A percentile compares a stretch with the other conserved stretches of the same genome.
These are phyloP conservation scores for Saturnispora diversa DNA, from an alignment of 805 yeast genomes.

Conservation along the genomic window DNA sequence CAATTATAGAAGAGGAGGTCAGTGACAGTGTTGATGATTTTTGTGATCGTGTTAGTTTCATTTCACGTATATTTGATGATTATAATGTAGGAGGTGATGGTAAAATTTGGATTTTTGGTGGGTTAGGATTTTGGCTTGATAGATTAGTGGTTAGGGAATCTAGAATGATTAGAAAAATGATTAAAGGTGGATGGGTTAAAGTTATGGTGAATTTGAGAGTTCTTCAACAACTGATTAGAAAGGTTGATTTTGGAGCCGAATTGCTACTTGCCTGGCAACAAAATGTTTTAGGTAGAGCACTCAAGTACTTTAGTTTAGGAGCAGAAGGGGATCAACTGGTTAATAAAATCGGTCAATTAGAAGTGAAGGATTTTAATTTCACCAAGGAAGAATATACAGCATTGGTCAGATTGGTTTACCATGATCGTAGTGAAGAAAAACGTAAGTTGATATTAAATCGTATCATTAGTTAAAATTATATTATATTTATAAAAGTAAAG, in stretches of 20 bases:
- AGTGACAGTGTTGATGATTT: conserved; percentile 14
- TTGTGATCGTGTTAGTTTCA: conserved; percentile 14
- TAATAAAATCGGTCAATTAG: conserved; percentile 5
- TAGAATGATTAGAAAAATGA: conserved; percentile 40
- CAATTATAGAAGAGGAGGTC: conserved; percentile 11
- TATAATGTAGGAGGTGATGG: conserved; percentile 8
- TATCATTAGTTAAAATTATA: conserved; percentile 7
- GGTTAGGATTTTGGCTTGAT: conserved; percentile 32
- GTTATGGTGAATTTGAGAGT: conserved; percentile 55
- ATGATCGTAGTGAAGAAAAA: conserved; percentile 26
- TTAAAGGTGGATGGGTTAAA: conserved; percentile 51
- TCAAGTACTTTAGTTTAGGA: conserved; percentile 45
- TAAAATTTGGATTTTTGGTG: conserved; percentile 14
- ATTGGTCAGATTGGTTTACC: conserved; percentile 45
- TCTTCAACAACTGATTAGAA: conserved; percentile 61
- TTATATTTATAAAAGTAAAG: not conserved
- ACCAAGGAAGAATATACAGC: conserved; percentile 40
- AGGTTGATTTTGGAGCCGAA: conserved; percentile 29
- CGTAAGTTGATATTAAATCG: conserved; percentile 3
- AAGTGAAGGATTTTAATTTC: conserved; percentile 20
- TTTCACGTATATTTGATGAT: conserved; percentile 13
- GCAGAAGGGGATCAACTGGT: conserved; percentile 13
- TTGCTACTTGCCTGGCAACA: conserved; percentile 1
- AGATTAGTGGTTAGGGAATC: conserved; percentile 46
- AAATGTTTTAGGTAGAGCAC: conserved; percentile 28